A percentile compares a stretch with the other conserved stretches of the same genome.
phyloP scores from a whole-genome alignment of 495 filamentous ascomycete genomes.

The Penicillium robsamsonii region DNA sequence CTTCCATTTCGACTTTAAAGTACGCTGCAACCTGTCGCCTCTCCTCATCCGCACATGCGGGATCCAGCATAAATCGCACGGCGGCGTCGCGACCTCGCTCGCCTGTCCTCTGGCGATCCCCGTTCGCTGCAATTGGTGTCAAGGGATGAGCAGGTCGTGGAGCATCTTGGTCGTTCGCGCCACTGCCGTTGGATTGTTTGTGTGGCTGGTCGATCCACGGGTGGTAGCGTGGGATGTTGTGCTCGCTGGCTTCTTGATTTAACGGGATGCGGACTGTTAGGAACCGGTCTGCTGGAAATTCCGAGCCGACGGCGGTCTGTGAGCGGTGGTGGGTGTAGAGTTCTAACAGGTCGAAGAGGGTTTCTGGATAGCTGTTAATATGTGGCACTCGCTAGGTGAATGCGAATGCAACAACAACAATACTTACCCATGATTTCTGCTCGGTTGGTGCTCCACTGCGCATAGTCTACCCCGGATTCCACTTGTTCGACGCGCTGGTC shows the following conservation, averaged over 20 bases:
- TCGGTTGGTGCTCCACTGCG: slow-evolving; percentile 58
- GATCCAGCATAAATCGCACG: slow-evolving; percentile 87
- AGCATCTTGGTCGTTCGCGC: background rate
- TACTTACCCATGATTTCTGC: slow-evolving; percentile 65
- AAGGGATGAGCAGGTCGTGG: slow-evolving; percentile 28
- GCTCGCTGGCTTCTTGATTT: slow-evolving; percentile 67
- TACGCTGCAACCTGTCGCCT: slow-evolving; percentile 62
- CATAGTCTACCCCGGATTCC: slow-evolving; percentile 46
- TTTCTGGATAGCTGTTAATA: slow-evolving; percentile 51
- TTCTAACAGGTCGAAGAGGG: slow-evolving; percentile 80
- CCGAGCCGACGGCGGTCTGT: slow-evolving; percentile 67
- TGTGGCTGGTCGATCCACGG: slow-evolving; percentile 26
- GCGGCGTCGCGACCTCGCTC: slow-evolving; percentile 69
- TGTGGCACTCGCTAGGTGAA: background rate
- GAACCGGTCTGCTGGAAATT: slow-evolving; percentile 69
- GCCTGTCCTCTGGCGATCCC: slow-evolving; percentile 44
- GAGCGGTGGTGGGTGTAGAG: slow-evolving; percentile 79
- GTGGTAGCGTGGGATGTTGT: slow-evolving; percentile 54
- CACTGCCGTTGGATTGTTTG: slow-evolving; percentile 8
- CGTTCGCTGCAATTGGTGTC: slow-evolving; percentile 41
- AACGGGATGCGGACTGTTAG: slow-evolving; percentile 80
- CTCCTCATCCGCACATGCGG: slow-evolving; percentile 70
- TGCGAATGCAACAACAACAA: background rate
- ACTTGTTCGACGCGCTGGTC: slow-evolving; percentile 48
- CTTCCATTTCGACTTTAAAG: slow-evolving; percentile 75